A percentile compares a stretch with the other conserved stretches of the same genome.
Conservation (phyloP, 225 moss, liverwort and hornwort genomes). For the Lunularia cruciata region DNA sequence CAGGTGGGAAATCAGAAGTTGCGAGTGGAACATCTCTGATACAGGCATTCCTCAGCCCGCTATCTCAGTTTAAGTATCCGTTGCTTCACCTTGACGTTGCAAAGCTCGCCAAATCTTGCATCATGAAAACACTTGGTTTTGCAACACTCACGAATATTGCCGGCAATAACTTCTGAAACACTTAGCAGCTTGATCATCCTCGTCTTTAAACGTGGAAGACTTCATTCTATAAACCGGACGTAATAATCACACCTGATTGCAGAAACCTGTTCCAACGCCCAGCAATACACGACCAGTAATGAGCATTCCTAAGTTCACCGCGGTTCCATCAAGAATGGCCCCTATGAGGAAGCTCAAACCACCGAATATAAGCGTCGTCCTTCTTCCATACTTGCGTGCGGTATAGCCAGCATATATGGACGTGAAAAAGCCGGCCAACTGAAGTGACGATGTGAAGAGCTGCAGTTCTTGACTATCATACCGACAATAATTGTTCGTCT, state of each 20-base stretch:
- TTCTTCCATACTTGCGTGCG: constrained; percentile 19
- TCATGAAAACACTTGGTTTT: too few species aligned
- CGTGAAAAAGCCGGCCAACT: constrained; percentile 26
- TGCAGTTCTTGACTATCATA: constrained; percentile 21
- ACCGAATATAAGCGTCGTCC: constrained; percentile 19
- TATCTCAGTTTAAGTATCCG: too few species aligned
- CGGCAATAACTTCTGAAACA: too few species aligned
- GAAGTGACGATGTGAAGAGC: constrained; percentile 30
- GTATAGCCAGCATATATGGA: constrained; percentile 17
- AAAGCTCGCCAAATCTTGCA: too few species aligned
- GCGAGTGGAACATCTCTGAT: too few species aligned
- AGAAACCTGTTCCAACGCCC: constrained; percentile 30
- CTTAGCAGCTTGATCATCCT: too few species aligned
- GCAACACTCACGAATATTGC: too few species aligned
- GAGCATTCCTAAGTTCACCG: constrained; percentile 16
- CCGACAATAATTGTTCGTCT: constrained; percentile 29
- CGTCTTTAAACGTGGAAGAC: too few species aligned
- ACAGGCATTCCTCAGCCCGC: too few species aligned
- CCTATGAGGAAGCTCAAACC: constrained; percentile 18
- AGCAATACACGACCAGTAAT: constrained; percentile 24
- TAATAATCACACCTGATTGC: constrained; percentile 39
- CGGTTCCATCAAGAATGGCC: constrained; percentile 12
- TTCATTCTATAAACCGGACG: too few species aligned
- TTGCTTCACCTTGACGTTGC: background rate
- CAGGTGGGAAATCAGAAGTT: too few species aligned